A percentile compares a stretch with the other conserved stretches of the same genome.
Evolutionary conservation across 768 basidiomycete genomes (phyloP).

Genomic region (Lanmaoa rubissima): DNA sequence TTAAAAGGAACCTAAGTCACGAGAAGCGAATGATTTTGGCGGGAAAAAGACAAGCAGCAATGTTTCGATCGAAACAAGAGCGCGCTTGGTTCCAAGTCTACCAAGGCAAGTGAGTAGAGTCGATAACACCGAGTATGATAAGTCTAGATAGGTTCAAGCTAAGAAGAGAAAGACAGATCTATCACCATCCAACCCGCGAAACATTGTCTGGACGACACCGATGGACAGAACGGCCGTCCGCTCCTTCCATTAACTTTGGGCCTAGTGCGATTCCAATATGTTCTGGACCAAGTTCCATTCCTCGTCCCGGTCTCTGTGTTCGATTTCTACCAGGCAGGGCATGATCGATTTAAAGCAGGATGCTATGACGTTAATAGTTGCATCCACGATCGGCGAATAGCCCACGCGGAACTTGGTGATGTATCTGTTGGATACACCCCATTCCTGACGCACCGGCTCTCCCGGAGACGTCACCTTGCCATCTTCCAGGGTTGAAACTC

Average conservation of each 20-base stretch:
- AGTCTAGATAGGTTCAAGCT: not conserved
- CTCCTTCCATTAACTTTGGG: not conserved
- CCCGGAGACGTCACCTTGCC: not conserved
- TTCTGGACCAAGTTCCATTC: slow-evolving; percentile 13
- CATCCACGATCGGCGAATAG: slow-evolving; percentile 15
- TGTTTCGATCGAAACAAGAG: not conserved
- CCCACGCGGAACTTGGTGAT: slow-evolving; percentile 17
- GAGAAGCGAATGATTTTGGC: too few species aligned
- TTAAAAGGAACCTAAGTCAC: not conserved
- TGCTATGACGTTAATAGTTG: not conserved
- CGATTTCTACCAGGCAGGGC: slow-evolving; percentile 10
- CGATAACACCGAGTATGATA: not conserved
- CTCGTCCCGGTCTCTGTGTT: not conserved
- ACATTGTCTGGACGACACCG: not conserved
- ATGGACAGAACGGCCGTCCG: not conserved
- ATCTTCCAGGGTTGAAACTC: not conserved
- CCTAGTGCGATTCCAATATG: not conserved
- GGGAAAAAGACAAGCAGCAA: not conserved
- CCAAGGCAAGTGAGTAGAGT: not conserved
- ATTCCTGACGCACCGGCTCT: not conserved
- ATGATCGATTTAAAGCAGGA: slow-evolving; percentile 14
- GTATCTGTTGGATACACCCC: slow-evolving; percentile 6
- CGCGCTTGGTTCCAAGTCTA: not conserved
- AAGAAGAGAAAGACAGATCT: not conserved
- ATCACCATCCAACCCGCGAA: too few species aligned